Evolutionary conservation across 1,284 basidiomycete species (phyloP).

Genomic region (Naganishia liquefaciens): DNA sequence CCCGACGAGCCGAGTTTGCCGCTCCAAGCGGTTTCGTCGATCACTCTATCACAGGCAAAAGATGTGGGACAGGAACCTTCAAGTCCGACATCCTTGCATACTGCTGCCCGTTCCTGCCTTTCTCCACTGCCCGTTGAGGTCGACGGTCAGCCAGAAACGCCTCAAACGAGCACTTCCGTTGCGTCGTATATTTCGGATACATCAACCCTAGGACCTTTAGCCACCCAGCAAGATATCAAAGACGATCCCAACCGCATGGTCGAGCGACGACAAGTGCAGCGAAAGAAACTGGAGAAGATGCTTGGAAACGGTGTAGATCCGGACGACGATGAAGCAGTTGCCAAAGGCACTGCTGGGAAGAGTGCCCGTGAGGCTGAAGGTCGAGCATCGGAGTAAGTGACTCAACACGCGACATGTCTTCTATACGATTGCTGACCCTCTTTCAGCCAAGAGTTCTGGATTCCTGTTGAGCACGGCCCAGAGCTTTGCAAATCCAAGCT

Average conservation of each 20-base stretch:
- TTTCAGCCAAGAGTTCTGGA: conserved; percentile 3
- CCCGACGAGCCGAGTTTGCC: too few species aligned
- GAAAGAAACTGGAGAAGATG: conserved; percentile 20
- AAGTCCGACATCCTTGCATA: conserved; percentile 20
- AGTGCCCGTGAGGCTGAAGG: background rate
- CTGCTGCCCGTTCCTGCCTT: background rate
- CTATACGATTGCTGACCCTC: background rate
- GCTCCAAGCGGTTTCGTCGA: too few species aligned
- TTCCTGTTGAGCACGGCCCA: background rate
- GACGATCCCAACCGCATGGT: background rate
- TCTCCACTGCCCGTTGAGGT: background rate
- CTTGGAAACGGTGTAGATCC: background rate
- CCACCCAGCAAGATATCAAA: conserved; percentile 20
- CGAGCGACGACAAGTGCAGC: background rate
- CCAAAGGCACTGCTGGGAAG: background rate
- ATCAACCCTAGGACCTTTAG: conserved; percentile 13
- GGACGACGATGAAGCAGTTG: background rate
- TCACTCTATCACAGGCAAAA: background rate
- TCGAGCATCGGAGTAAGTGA: conserved; percentile 1
- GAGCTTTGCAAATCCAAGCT: conserved; percentile 13
- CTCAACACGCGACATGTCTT: background rate
- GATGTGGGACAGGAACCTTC: background rate
- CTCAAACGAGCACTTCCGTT: conserved; percentile 19
- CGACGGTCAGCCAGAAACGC: background rate
- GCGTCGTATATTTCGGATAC: conserved; percentile 9